phyloP scores from a whole-genome alignment of 1,139 yeast species.

The Candida mesenterica region DNA sequence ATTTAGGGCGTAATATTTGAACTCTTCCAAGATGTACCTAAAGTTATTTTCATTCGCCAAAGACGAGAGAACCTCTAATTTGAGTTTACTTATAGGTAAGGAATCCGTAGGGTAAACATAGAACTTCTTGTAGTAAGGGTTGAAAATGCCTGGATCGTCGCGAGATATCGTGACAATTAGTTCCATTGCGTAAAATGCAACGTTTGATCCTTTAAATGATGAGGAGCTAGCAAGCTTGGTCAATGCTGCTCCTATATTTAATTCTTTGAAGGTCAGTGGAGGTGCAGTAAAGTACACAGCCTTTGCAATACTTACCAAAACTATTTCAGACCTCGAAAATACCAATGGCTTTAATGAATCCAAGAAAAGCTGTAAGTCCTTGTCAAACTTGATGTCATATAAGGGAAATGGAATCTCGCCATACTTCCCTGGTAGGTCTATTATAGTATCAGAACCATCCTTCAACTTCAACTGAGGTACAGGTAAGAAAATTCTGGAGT shows the following conservation, averaged over 20 bases:
- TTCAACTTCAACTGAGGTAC: conserved; percentile 42
- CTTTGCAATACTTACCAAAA: conserved; percentile 59
- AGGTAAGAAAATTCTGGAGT: conserved; percentile 59
- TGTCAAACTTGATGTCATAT: conserved; percentile 48
- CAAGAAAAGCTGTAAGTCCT: conserved; percentile 57
- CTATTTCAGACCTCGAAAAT: conserved; percentile 55
- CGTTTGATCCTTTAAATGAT: conserved; percentile 29
- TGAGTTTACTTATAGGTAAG: conserved; percentile 45
- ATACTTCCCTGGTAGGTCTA: conserved; percentile 42
- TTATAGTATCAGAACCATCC: conserved; percentile 21
- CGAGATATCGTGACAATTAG: conserved; percentile 35
- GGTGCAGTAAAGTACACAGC: conserved; percentile 57
- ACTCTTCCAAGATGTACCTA: conserved; percentile 56
- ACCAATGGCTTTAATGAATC: conserved; percentile 43
- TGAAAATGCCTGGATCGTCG: conserved; percentile 45
- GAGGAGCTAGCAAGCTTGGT: conserved; percentile 32
- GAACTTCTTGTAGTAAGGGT: conserved; percentile 50
- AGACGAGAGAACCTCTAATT: conserved; percentile 62
- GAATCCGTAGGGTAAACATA: conserved; percentile 61
- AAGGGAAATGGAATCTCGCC: conserved; percentile 24
- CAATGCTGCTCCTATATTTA: conserved; percentile 50
- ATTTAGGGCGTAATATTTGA: conserved; percentile 61
- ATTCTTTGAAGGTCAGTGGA: conserved; percentile 45
- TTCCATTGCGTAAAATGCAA: conserved; percentile 40
- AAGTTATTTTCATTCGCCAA: conserved; percentile 55